These are phyloP conservation scores for Annona cherimola DNA, from an alignment of 164 flowering plant genomes.

Conservation along the genomic window DNA sequence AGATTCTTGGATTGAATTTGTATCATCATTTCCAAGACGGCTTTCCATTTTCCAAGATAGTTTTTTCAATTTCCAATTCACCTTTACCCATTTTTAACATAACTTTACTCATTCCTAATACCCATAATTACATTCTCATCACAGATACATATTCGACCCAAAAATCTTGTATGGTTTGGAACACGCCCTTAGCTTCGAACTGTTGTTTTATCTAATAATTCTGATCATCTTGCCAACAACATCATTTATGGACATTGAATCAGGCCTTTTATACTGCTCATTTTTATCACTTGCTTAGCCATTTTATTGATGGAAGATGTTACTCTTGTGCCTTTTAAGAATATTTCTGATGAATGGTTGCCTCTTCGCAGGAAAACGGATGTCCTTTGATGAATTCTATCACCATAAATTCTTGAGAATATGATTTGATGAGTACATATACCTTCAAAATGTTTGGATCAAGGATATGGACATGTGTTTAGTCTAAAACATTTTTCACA, in stretches of 20 bases:
- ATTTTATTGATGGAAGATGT: background rate
- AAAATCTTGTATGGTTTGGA: too few relatives aligned
- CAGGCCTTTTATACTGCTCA: background rate
- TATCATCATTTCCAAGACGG: too few relatives aligned
- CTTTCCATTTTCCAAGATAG: too few relatives aligned
- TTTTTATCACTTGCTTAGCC: background rate
- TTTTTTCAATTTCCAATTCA: too few relatives aligned
- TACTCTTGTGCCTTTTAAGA: background rate
- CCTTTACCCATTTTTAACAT: too few relatives aligned
- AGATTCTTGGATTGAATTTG: too few relatives aligned
- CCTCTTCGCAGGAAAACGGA: constrained; percentile 29
- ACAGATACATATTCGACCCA: too few relatives aligned
- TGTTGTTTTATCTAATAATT: background rate
- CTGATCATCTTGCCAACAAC: background rate
- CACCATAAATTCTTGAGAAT: constrained; percentile 37
- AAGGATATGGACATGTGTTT: background rate
- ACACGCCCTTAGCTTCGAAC: background rate
- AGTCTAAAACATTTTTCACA: background rate
- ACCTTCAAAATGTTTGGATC: background rate
- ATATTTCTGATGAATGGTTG: constrained; percentile 3
- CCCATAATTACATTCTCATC: too few relatives aligned
- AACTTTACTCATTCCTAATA: too few relatives aligned
- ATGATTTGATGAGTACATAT: background rate
- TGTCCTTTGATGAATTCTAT: constrained; percentile 53
- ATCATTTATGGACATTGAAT: background rate